These are phyloP conservation scores for Bruguiera parviflora DNA, from an alignment of 345 rosid species.

Conservation along the genomic window DNA sequence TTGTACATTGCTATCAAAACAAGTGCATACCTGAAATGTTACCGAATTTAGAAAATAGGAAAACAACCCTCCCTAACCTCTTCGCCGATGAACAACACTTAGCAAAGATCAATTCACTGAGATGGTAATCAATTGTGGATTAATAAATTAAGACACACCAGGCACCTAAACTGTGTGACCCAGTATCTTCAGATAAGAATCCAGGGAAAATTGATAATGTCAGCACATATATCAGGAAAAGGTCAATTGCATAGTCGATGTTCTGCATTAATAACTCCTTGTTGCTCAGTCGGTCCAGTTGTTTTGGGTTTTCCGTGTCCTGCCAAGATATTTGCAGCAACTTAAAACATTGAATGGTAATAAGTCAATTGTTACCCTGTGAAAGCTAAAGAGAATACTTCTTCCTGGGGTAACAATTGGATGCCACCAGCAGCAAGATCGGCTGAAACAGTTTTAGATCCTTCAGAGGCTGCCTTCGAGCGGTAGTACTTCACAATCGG, in stretches of 20 bases:
- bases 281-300: constrained; percentile 41
- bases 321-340: neutral
- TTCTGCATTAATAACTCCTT: constrained; percentile 49
- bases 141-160: constrained; percentile 43
- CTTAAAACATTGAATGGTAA: neutral
- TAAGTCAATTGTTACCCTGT: neutral
- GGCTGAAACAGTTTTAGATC: constrained; percentile 70
- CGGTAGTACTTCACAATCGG: constrained; percentile 80
- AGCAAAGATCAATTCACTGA: neutral
- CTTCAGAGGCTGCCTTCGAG: constrained; percentile 80
- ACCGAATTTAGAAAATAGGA: neutral
- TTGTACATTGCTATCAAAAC: constrained; percentile 74
- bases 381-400: constrained; percentile 15
- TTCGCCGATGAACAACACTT: too few relatives aligned
- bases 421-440: constrained; percentile 85
- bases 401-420: constrained; percentile 22
- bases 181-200: constrained; percentile 78
- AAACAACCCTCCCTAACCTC: neutral
- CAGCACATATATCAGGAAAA: constrained; percentile 56
- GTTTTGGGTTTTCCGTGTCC: constrained; percentile 36
- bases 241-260: constrained; percentile 52
- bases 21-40: constrained; percentile 59
- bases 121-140: neutral
- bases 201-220: constrained; percentile 85
- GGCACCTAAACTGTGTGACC: constrained; percentile 57